Evolutionary conservation across 2,329 filamentous ascomycete species (phyloP).

Genomic region (Xylaria sp.): DNA sequence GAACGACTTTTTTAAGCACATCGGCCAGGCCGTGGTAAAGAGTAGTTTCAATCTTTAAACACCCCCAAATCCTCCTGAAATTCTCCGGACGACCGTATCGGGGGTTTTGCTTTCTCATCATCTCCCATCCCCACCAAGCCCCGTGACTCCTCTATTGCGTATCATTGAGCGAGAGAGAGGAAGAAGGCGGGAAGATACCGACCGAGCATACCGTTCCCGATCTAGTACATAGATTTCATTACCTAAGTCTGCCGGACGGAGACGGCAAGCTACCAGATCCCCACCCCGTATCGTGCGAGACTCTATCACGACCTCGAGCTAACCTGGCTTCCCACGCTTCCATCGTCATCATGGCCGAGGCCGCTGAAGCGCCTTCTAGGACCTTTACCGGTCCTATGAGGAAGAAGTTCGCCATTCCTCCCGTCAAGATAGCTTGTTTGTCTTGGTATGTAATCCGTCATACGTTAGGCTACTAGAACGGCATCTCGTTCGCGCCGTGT

Average conservation of each 20-base stretch:
- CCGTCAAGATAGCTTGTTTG: constrained; percentile 57
- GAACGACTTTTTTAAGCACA: constrained; percentile 14
- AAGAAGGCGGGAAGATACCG: background rate
- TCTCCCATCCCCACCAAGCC: constrained; percentile 22
- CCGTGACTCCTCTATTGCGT: constrained; percentile 14
- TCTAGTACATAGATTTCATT: constrained; percentile 16
- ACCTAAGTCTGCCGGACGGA: constrained; percentile 18
- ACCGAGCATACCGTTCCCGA: background rate
- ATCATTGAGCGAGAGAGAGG: background rate
- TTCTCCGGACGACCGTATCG: constrained; percentile 13
- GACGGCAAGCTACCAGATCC: constrained; percentile 23
- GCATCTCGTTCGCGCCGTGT: constrained; percentile 22
- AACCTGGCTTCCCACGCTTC: constrained; percentile 16
- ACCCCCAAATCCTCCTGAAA: constrained; percentile 14
- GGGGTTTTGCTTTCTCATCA: constrained; percentile 13
- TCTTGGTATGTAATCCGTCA: constrained; percentile 50
- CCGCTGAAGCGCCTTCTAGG: constrained; percentile 31
- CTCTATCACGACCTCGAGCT: constrained; percentile 10
- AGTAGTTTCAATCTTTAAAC: constrained; percentile 7
- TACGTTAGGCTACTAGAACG: constrained; percentile 15
- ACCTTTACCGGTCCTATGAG: constrained; percentile 30
- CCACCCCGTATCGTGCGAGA: constrained; percentile 17
- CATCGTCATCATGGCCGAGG: constrained; percentile 32
- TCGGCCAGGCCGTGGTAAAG: background rate
- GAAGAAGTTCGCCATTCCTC: constrained; percentile 53